These are phyloP conservation scores for Kentomonas sorsogonicus DNA, from an alignment of 208 protist genomes.

Conservation along the genomic window DNA sequence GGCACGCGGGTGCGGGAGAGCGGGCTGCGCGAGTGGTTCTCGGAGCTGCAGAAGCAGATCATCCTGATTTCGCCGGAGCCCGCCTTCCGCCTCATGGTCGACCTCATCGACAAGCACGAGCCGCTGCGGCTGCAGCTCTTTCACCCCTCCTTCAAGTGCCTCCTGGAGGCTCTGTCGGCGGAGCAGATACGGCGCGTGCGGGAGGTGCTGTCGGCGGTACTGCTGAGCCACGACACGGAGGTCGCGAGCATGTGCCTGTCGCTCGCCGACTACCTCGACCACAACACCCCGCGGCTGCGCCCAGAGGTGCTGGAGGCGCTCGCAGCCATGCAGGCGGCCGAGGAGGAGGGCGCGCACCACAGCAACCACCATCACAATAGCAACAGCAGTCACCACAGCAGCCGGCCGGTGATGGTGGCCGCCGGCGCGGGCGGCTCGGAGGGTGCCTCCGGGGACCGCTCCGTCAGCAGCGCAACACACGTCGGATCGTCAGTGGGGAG, in stretches of 20 bases:
- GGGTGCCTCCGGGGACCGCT: no score
- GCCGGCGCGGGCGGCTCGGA: no score
- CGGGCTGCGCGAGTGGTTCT: conserved; percentile 85
- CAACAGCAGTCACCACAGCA: no score
- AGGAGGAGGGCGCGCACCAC: conserved; percentile 35
- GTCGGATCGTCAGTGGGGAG: no score
- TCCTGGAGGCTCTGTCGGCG: conserved; percentile 79
- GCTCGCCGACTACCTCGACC: conserved; percentile 87
- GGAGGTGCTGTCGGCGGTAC: conserved; percentile 73
- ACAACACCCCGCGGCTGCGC: conserved; percentile 71
- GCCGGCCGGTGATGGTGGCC: no score
- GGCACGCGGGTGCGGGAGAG: conserved; percentile 71
- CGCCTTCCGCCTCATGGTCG: conserved; percentile 85
- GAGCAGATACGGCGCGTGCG: conserved; percentile 87
- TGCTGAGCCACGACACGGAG: conserved; percentile 78
- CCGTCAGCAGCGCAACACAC: no score
- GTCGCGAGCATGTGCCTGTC: conserved; percentile 77
- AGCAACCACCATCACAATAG: conserved; percentile 22
- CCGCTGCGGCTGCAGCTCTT: conserved; percentile 85
- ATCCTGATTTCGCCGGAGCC: conserved; percentile 83
- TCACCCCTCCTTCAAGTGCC: conserved; percentile 83
- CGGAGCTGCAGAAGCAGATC: conserved; percentile 85
- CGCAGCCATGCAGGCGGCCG: conserved; percentile 34
- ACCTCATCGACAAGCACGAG: conserved; percentile 90
- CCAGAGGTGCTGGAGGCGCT: conserved; percentile 68